Evolutionary conservation across 2,329 filamentous ascomycete species (phyloP).

Genomic region (Fusarium sp.): DNA sequence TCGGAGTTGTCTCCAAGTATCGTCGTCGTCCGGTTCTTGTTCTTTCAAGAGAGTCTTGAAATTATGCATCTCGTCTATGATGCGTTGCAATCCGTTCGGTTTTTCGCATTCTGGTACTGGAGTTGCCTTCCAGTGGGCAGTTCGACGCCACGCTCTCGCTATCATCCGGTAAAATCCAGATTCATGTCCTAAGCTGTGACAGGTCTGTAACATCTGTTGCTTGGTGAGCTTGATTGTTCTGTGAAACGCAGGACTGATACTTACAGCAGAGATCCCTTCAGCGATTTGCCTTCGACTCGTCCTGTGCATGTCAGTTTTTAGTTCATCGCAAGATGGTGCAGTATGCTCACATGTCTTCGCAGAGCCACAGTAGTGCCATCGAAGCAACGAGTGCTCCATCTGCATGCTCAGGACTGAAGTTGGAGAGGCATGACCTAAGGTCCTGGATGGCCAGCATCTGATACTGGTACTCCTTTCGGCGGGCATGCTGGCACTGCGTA

Average conservation of each 20-base stretch:
- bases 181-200: constrained; percentile 11
- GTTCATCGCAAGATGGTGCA: background rate
- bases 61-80: constrained; percentile 28
- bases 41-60: constrained; percentile 10
- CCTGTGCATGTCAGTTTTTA: constrained; percentile 10
- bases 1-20: constrained; percentile 14
- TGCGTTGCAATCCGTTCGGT: background rate
- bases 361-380: constrained; percentile 25
- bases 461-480: constrained; percentile 32
- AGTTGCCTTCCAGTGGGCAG: background rate
- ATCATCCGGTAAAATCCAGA: constrained; percentile 21
- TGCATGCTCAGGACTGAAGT: constrained; percentile 22
- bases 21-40: constrained; percentile 10
- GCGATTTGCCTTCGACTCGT: constrained; percentile 25
- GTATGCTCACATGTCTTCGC: constrained; percentile 26
- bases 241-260: accelerated
- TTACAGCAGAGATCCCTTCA: constrained; percentile 24
- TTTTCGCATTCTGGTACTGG: background rate
- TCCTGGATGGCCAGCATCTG: constrained; percentile 35
- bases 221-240: background rate
- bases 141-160: constrained; percentile 20
- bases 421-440: constrained; percentile 11
- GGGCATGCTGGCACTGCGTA: constrained; percentile 24
- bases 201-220: constrained; percentile 18
- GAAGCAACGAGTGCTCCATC: constrained; percentile 32